phyloP scores from a whole-genome alignment of 225 moss, liverwort and hornwort species.

The Bryoerythrophyllum caledonicum region DNA sequence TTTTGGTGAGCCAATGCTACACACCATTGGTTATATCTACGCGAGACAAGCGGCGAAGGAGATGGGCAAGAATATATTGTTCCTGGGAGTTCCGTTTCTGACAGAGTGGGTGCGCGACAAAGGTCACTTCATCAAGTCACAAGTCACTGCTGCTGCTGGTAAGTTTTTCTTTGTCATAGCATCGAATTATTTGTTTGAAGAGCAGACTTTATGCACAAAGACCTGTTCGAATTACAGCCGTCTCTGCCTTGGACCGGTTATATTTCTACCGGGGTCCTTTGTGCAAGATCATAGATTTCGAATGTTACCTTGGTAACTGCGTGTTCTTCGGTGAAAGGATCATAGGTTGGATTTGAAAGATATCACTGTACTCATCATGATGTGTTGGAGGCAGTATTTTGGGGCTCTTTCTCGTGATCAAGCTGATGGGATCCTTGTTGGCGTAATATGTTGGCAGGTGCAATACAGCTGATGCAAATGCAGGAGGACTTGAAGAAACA shows the following conservation, averaged over 20 bases:
- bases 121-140: slow-evolving; percentile 81
- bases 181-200: not conserved
- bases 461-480: slow-evolving; percentile 83
- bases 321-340: not conserved
- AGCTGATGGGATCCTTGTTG: slow-evolving; percentile 7
- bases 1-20: slow-evolving; percentile 72
- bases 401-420: not conserved
- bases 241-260: not conserved
- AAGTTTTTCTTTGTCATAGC: not conserved
- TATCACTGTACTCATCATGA: not conserved
- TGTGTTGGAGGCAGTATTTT: not conserved
- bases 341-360: not conserved
- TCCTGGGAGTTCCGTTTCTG: slow-evolving; percentile 76
- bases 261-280: not conserved
- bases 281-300: not conserved
- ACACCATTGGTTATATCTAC: slow-evolving; percentile 83
- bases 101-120: slow-evolving; percentile 87
- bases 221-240: not conserved
- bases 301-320: not conserved
- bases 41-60: slow-evolving; percentile 80
- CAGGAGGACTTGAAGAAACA: slow-evolving; percentile 78
- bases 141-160: slow-evolving; percentile 83
- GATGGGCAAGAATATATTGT: slow-evolving; percentile 69
- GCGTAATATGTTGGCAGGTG: slow-evolving; percentile 47
- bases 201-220: not conserved